These are phyloP conservation scores for Globomyces sp. DNA, from an alignment of 371 early-diverging fungal genomes.

Conservation along the genomic window DNA sequence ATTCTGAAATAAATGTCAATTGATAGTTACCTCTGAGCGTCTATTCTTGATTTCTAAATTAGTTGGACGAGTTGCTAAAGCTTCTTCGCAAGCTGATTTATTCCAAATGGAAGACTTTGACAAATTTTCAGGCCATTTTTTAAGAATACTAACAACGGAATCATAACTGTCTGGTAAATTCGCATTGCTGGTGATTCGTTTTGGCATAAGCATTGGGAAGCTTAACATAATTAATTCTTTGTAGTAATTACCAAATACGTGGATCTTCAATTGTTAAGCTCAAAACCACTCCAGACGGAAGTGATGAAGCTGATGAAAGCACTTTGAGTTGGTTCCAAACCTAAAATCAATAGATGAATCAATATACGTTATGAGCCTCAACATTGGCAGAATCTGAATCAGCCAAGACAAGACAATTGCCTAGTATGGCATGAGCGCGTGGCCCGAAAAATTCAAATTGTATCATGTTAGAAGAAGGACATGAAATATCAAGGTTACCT, in stretches of 20 bases:
- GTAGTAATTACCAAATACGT: slow-evolving; percentile 1
- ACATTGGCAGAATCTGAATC: neutral
- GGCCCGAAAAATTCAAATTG: neutral
- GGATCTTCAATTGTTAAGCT: slow-evolving; percentile 6
- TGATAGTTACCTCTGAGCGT: neutral
- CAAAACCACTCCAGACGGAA: neutral
- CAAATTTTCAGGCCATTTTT: neutral
- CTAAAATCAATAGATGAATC: too few relatives aligned
- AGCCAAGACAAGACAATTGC: neutral
- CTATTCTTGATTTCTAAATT: neutral
- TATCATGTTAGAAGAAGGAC: neutral
- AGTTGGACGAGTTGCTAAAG: neutral
- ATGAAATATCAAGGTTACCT: too few relatives aligned
- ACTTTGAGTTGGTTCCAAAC: neutral
- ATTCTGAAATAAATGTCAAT: neutral
- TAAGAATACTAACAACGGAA: neutral
- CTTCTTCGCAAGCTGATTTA: neutral
- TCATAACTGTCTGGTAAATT: neutral
- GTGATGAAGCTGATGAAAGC: neutral
- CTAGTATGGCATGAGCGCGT: neutral
- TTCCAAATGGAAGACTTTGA: neutral
- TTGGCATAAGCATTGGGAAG: neutral
- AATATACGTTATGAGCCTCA: neutral
- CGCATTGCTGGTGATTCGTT: neutral
- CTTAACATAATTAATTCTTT: neutral